Conservation (phyloP, 441 rosid species). For the Adansonia gregorii region DNA sequence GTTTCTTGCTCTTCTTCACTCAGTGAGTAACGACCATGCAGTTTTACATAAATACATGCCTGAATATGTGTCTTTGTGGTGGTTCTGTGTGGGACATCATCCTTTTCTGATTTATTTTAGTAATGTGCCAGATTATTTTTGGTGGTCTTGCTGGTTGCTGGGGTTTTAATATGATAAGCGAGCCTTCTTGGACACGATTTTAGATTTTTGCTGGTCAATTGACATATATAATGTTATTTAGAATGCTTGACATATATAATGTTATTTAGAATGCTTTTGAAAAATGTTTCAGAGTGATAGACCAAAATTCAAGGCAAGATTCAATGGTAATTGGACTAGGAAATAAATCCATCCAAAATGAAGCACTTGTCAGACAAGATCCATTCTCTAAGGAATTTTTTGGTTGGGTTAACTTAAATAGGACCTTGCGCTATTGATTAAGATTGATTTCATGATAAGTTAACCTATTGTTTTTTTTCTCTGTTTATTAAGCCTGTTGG, state of each 20-base stretch:
- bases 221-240: not conserved
- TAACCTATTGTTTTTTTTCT: not conserved
- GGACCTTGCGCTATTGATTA: not conserved
- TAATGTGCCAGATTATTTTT: not conserved
- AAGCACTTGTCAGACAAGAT: not conserved
- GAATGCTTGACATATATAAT: not conserved
- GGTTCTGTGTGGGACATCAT: not conserved
- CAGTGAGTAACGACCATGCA: constrained; percentile 58
- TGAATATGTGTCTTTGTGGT: not conserved
- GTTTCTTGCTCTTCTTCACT: constrained; percentile 86
- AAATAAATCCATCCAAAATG: constrained; percentile 6
- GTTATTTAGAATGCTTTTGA: constrained; percentile 3
- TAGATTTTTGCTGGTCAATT: not conserved
- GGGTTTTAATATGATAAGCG: constrained; percentile 20
- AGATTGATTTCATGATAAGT: not conserved
- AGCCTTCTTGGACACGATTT: constrained; percentile 1
- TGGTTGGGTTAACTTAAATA: not conserved
- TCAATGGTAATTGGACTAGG: not conserved
- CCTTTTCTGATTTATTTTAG: constrained; percentile 1
- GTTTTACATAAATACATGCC: not conserved
- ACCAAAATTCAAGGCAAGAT: not conserved
- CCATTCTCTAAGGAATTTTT: constrained; percentile 8
- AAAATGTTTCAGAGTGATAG: not conserved
- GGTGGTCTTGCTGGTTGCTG: not conserved
- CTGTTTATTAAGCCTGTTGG: not conserved